These are phyloP conservation scores for Ceratocystis papillata DNA, from an alignment of 2,329 filamentous ascomycete genomes.

Conservation along the genomic window DNA sequence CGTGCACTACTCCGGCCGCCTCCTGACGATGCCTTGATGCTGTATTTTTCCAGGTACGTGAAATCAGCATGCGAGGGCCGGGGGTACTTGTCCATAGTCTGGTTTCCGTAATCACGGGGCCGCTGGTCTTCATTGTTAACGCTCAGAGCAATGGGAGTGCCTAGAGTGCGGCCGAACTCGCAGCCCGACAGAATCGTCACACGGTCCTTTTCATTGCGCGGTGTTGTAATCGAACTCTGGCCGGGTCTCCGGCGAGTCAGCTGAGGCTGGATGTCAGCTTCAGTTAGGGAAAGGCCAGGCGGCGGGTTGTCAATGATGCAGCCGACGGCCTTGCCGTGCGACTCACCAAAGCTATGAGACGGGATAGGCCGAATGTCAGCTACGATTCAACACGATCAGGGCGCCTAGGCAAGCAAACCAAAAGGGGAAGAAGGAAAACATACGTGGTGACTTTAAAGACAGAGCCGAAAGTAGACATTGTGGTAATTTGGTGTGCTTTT, in stretches of 20 bases:
- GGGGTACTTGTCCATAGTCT: conserved; percentile 85
- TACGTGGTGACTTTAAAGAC: conserved; percentile 76
- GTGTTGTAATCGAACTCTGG: conserved; percentile 81
- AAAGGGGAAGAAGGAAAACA: conserved; percentile 30
- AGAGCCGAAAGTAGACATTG: conserved; percentile 79
- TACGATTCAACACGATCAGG: neutral
- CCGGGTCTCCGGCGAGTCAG: conserved; percentile 84
- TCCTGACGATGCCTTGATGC: conserved; percentile 79
- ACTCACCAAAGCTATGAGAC: conserved; percentile 42
- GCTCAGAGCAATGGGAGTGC: conserved; percentile 78
- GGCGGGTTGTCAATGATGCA: conserved; percentile 92
- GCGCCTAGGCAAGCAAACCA: conserved; percentile 18
- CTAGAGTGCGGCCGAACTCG: conserved; percentile 79
- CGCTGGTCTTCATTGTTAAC: conserved; percentile 89
- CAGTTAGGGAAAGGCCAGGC: conserved; percentile 73
- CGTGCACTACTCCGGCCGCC: conserved; percentile 85
- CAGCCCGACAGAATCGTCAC: conserved; percentile 90
- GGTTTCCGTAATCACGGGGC: conserved; percentile 79
- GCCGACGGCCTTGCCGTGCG: conserved; percentile 83
- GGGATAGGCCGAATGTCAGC: conserved; percentile 19
- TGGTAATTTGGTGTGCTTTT: conserved; percentile 27
- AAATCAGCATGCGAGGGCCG: conserved; percentile 89
- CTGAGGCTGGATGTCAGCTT: conserved; percentile 85
- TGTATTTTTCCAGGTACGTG: conserved; percentile 96
- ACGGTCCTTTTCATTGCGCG: conserved; percentile 80